Base-by-base conservation (phyloP, 495 filamentous ascomycete genomes). In the Lepidopterella palustris region DNA sequence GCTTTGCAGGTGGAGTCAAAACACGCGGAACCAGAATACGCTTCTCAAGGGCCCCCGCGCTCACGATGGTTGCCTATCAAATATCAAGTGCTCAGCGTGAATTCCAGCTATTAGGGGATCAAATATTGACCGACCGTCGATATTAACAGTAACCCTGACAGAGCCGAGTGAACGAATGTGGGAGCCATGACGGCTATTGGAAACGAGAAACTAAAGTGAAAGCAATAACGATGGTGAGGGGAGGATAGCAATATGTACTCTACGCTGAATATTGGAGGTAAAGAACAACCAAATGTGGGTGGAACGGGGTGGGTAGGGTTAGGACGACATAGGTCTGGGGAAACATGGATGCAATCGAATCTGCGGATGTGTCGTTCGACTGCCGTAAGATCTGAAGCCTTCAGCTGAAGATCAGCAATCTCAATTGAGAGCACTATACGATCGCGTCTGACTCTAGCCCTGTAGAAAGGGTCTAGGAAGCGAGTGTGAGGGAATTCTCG, bases 91-190 rank as follows among this genome's bases (percentile, higher is more conserved):
- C 25, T 64, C 26, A 64, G 57, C 51, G 23, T 53, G 45, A 27
- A 20, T 1, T 31, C n/a, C 39, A 9, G 6, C 10, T 3, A 21
- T 15, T 35, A 45, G 50, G 56, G 29, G 50, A 35, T 39, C 31
- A 47, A 10, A 21, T n/a, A 55, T 26, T n/a, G n/a, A 45, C 58
- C 20, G 56, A 65, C 62, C 28, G 47, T 48, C 29, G 32, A 48
- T 50, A 61, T n/a, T 45, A 58, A 48, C 21, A 65, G 53, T 47
- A 65, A 42, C n/a, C 48, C 21, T 21, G 39, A 11, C 20, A 49
- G 52, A 4, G 35, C 39, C n/a, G 32, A 53, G 1, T n/a, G 9
- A 45, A 25, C 21, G 20, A 47, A n/a, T 42, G 53, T 50, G 13
- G 21, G 13, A n/a, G n/a, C 58, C 53, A 60, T 61, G 20, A 53